Evolutionary conservation across 1,139 yeast genomes (phyloP).

Genomic region (Waltiozyma solani): DNA sequence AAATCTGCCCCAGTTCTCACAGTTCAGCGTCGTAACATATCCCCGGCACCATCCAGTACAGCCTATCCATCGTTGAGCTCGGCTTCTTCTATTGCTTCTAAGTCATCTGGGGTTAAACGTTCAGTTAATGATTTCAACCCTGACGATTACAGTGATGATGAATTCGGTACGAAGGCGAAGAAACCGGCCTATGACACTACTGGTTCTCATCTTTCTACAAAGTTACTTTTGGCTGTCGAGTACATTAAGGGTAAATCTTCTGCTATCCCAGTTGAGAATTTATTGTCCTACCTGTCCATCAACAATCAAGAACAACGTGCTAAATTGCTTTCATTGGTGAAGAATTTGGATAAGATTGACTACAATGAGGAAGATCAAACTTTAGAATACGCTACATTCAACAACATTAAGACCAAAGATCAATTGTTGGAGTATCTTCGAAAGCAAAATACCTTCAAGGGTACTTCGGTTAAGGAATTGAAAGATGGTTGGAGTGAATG

Average conservation of each 20-base stretch:
- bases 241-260: conserved; percentile 59
- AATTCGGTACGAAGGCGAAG: conserved; percentile 20
- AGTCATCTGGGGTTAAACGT: conserved; percentile 6
- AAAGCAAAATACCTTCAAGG: conserved; percentile 80
- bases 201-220: conserved; percentile 69
- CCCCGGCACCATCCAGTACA: conserved; percentile 9
- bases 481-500: conserved; percentile 98
- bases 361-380: conserved; percentile 52
- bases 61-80: conserved; percentile 8
- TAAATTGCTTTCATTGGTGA: conserved; percentile 57
- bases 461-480: conserved; percentile 78
- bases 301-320: conserved; percentile 24
- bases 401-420: conserved; percentile 74
- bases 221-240: conserved; percentile 81
- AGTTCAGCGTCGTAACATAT: conserved; percentile 23
- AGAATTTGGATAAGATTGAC: conserved; percentile 65
- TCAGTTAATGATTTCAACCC: conserved; percentile 9
- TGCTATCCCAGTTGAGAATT: conserved; percentile 54
- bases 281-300: conserved; percentile 46
- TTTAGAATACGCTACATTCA: conserved; percentile 79
- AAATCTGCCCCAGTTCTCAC: conserved; percentile 42
- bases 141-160: conserved; percentile 19
- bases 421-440: conserved; percentile 69
- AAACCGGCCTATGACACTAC: conserved; percentile 26
- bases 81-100: conserved; percentile 5